Conservation (phyloP, 352 stramenopile species). For the Globisporangium nunn region DNA sequence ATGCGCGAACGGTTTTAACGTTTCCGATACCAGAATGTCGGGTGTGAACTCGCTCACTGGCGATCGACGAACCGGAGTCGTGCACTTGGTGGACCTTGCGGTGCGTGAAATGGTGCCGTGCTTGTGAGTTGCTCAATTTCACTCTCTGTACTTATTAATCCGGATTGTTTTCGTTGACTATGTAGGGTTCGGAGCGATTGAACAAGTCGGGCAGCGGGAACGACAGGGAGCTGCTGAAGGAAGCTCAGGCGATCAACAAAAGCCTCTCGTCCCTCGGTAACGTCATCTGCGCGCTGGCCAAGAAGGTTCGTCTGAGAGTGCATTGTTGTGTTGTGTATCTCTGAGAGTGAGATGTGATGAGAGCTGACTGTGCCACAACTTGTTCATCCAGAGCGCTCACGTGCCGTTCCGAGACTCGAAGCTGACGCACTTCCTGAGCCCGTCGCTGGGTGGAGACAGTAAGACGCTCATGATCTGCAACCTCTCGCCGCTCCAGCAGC, state of each 20-base stretch:
- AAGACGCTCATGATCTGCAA: conserved; percentile 91
- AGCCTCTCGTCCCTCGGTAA: conserved; percentile 80
- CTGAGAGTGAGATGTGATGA: neutral
- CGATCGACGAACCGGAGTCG: conserved; percentile 47
- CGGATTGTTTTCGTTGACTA: neutral
- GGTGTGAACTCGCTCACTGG: conserved; percentile 57
- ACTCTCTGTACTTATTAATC: neutral
- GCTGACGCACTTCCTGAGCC: conserved; percentile 82
- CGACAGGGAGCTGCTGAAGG: conserved; percentile 74
- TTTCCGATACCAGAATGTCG: conserved; percentile 26
- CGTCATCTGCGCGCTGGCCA: conserved; percentile 74
- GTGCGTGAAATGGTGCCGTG: conserved; percentile 20
- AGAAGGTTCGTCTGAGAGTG: conserved; percentile 42
- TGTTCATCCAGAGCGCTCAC: conserved; percentile 38
- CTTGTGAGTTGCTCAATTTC: neutral
- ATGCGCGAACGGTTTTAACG: neutral
- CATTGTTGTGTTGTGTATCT: neutral
- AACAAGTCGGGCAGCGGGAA: conserved; percentile 74
- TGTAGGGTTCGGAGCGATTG: conserved; percentile 73
- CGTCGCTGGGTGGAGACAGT: conserved; percentile 78
- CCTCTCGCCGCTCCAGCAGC: conserved; percentile 61
- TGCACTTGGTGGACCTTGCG: conserved; percentile 78
- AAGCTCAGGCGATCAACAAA: conserved; percentile 85
- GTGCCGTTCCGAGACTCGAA: conserved; percentile 88
- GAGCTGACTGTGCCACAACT: neutral